Conservation (phyloP, 2,329 filamentous ascomycete genomes). For the Cladosporium sp. region DNA sequence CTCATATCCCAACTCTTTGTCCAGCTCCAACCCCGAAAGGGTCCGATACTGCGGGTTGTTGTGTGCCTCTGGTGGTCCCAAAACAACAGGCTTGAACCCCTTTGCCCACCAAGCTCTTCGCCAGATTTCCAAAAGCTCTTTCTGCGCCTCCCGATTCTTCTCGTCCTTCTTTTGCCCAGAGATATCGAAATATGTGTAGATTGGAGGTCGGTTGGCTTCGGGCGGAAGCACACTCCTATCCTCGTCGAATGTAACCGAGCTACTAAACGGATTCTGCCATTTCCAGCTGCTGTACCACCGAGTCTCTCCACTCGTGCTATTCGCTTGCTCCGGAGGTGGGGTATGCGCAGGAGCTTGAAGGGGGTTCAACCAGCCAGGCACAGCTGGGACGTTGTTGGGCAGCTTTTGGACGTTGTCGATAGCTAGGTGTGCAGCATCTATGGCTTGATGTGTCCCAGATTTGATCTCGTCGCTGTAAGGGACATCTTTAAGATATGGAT, state of each 20-base stretch:
- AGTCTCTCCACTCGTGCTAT: slow-evolving; percentile 72
- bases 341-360: slow-evolving; percentile 68
- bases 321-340: slow-evolving; percentile 67
- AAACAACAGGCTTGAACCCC: slow-evolving; percentile 79
- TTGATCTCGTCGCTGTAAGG: slow-evolving; percentile 34
- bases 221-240: slow-evolving; percentile 79
- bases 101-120: slow-evolving; percentile 92
- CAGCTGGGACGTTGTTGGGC: slow-evolving; percentile 30
- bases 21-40: slow-evolving; percentile 60
- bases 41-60: slow-evolving; percentile 74
- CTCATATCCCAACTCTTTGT: slow-evolving; percentile 61
- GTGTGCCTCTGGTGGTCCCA: slow-evolving; percentile 75
- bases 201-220: slow-evolving; percentile 61
- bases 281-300: slow-evolving; percentile 87
- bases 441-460: slow-evolving; percentile 35
- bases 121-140: slow-evolving; percentile 78
- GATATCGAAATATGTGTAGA: slow-evolving; percentile 90
- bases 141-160: slow-evolving; percentile 66
- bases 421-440: slow-evolving; percentile 36
- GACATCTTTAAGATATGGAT: slow-evolving; percentile 29
- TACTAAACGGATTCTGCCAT: slow-evolving; percentile 88
- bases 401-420: slow-evolving; percentile 30
- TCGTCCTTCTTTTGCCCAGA: slow-evolving; percentile 56
- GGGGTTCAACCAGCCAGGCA: slow-evolving; percentile 48
- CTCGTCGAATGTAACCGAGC: slow-evolving; percentile 72